Evolutionary conservation across 192 early-diverging fungal genomes (phyloP).

Genomic region (Anaeromyces robustus): DNA sequence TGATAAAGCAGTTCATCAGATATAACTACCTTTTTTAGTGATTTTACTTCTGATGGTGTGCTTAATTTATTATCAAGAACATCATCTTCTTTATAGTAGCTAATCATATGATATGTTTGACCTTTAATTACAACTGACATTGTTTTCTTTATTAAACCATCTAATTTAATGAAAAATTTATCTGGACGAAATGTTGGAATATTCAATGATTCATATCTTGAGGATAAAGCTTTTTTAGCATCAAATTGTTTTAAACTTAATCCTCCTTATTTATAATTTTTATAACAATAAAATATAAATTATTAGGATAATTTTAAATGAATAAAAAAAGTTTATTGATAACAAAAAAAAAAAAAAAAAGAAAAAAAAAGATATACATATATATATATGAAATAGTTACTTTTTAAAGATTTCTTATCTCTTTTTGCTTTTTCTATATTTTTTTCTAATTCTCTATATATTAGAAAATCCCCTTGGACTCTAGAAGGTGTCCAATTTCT

Average conservation of each 20-base stretch:
- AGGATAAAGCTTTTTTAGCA: neutral
- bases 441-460: conserved; percentile 55
- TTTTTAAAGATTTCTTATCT: neutral
- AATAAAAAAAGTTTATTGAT: no score
- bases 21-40: neutral
- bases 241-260: neutral
- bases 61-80: neutral
- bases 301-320: no score
- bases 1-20: neutral
- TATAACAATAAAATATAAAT: no score
- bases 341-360: no score
- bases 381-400: neutral
- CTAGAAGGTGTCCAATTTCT: conserved; percentile 69
- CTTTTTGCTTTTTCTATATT: conserved; percentile 14
- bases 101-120: neutral
- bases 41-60: neutral
- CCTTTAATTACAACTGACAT: neutral
- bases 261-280: no score
- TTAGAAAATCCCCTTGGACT: conserved; percentile 61
- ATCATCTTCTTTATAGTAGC: neutral
- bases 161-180: neutral
- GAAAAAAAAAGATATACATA: no score
- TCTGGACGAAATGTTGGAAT: neutral
- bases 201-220: neutral
- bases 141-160: neutral